These are phyloP conservation scores for Xylaria palmicola DNA, from an alignment of 495 filamentous ascomycete genomes.

Conservation along the genomic window DNA sequence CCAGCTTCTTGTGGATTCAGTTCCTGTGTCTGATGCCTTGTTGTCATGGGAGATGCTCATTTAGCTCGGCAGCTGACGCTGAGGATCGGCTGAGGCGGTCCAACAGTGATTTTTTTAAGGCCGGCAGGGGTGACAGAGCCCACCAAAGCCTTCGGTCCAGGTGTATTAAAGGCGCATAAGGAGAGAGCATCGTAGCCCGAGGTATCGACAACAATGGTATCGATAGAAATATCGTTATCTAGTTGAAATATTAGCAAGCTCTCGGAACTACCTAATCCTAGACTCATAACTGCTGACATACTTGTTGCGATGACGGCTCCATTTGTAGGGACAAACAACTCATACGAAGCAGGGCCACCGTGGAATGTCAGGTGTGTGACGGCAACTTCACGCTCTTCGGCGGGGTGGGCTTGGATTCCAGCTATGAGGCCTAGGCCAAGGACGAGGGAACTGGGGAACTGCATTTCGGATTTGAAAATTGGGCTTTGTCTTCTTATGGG, in stretches of 20 bases:
- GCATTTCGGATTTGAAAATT: slow-evolving; percentile 17
- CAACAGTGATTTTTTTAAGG: slow-evolving; percentile 24
- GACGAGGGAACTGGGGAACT: slow-evolving; percentile 18
- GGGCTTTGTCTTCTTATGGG: background rate
- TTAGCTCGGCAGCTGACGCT: slow-evolving; percentile 27
- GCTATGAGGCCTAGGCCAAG: slow-evolving; percentile 21
- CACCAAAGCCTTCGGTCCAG: slow-evolving; percentile 20
- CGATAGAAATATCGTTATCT: slow-evolving; percentile 27
- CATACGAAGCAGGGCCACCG: slow-evolving; percentile 27
- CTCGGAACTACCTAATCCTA: background rate
- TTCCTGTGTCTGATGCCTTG: no score
- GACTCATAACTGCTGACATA: background rate
- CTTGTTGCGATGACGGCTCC: slow-evolving; percentile 16
- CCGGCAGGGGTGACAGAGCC: slow-evolving; percentile 21
- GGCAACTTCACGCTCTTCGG: slow-evolving; percentile 12
- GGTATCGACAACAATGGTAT: slow-evolving; percentile 24
- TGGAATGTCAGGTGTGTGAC: slow-evolving; percentile 24
- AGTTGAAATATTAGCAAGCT: background rate
- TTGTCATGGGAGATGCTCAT: background rate
- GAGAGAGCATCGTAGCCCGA: slow-evolving; percentile 22
- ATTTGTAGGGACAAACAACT: slow-evolving; percentile 21
- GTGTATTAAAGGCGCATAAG: slow-evolving; percentile 28
- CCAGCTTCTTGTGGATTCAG: no score
- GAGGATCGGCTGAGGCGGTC: slow-evolving; percentile 30
- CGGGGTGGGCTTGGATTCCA: slow-evolving; percentile 15